Evolutionary conservation across 192 early-diverging fungal genomes (phyloP).

Genomic region (Linnemannia elongata): DNA sequence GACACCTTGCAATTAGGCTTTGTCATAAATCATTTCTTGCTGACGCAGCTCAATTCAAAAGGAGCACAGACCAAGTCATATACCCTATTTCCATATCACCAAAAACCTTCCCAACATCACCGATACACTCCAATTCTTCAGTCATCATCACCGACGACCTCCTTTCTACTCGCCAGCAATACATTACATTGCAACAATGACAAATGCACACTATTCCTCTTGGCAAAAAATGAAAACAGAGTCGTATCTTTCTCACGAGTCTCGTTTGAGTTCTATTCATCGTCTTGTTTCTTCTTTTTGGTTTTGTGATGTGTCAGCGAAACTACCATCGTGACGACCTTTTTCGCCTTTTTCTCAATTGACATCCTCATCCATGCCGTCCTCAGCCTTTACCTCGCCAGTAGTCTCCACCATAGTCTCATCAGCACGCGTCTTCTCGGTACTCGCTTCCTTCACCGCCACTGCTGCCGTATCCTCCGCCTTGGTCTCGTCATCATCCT

Average conservation of each 20-base stretch:
- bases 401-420: not conserved
- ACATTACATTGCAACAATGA: not conserved
- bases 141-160: not conserved
- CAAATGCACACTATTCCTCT: not conserved
- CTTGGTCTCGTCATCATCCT: not conserved
- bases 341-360: not conserved
- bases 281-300: not conserved
- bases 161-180: no score
- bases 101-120: not conserved
- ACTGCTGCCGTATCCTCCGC: not conserved
- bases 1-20: not conserved
- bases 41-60: not conserved
- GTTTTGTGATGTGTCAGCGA: slow-evolving; percentile 3
- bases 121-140: not conserved
- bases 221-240: not conserved
- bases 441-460: not conserved
- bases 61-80: not conserved
- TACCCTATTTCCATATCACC: not conserved
- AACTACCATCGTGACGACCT: not conserved
- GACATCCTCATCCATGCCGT: slow-evolving; percentile 21
- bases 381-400: not conserved
- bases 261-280: not conserved
- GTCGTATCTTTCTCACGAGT: not conserved
- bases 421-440: not conserved
- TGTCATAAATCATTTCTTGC: not conserved